Evolutionary conservation across 2,329 filamentous ascomycete species (phyloP).

Genomic region (Hypoxylon sp.): DNA sequence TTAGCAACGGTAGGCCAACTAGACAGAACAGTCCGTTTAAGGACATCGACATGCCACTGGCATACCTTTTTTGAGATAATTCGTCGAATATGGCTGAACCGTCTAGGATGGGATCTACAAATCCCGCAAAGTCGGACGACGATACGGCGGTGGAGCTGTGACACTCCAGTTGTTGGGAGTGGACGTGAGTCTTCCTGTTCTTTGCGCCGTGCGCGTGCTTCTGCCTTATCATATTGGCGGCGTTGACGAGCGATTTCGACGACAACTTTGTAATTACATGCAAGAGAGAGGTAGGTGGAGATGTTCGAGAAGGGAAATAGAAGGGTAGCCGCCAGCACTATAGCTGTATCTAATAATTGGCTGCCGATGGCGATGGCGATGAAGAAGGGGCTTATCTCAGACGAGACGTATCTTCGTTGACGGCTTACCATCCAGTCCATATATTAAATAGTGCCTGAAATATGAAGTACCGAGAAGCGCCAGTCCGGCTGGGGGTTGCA

Average conservation of each 20-base stretch:
- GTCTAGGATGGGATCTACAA: conserved; percentile 29
- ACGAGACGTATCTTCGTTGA: conserved; percentile 10
- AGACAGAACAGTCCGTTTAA: not conserved
- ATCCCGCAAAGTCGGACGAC: conserved; percentile 29
- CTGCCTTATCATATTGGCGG: conserved; percentile 28
- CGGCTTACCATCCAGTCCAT: conserved; percentile 31
- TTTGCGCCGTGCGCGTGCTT: conserved; percentile 26
- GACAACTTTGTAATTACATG: conserved; percentile 8
- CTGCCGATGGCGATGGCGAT: conserved; percentile 10
- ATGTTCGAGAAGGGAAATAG: conserved; percentile 8
- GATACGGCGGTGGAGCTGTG: conserved; percentile 9
- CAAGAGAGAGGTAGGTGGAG: conserved; percentile 7
- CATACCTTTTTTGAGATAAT: conserved; percentile 33
- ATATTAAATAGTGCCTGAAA: conserved; percentile 36
- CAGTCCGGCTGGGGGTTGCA: conserved; percentile 22
- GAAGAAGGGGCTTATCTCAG: conserved; percentile 17
- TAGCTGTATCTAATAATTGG: conserved; percentile 22
- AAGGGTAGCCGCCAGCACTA: conserved; percentile 4
- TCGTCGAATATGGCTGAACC: conserved; percentile 33
- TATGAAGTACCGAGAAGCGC: conserved; percentile 31
- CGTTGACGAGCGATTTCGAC: conserved; percentile 4
- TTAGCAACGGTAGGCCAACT: conserved; percentile 9
- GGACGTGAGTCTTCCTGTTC: conserved; percentile 18
- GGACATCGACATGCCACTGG: not conserved
- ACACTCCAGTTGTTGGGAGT: conserved; percentile 15